Percentiles rank a stretch among this genome's conserved stretches.
These are phyloP conservation scores for Colletotrichum sansevieriae DNA, from an alignment of 2,329 filamentous ascomycete genomes.

Conservation along the genomic window DNA sequence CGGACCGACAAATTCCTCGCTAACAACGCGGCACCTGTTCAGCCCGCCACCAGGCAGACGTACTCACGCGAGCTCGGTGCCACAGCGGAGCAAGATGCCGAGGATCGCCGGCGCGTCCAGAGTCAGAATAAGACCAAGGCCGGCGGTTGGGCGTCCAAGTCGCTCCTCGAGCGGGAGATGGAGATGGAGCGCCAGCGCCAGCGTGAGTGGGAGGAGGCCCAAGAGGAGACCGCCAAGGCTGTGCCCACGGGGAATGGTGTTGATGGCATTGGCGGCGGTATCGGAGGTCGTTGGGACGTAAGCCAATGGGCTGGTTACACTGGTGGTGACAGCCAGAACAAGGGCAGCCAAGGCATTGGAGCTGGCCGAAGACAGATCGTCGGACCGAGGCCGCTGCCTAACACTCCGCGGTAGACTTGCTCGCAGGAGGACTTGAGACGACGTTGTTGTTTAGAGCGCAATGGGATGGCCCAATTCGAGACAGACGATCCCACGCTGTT, in stretches of 20 bases:
- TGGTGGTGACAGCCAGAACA: constrained; percentile 81
- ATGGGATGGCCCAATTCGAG: constrained; percentile 3
- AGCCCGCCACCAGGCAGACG: constrained; percentile 56
- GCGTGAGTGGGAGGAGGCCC: constrained; percentile 83
- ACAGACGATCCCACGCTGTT: neutral
- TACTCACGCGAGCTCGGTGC: constrained; percentile 69
- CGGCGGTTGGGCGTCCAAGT: constrained; percentile 74
- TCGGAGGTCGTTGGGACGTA: constrained; percentile 80
- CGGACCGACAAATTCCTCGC: constrained; percentile 71
- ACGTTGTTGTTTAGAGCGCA: constrained; percentile 12
- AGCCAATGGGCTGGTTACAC: constrained; percentile 81
- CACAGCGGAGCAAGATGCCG: constrained; percentile 72
- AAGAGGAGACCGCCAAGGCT: constrained; percentile 72
- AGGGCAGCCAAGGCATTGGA: constrained; percentile 74
- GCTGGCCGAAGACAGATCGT: constrained; percentile 82
- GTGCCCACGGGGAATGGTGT: constrained; percentile 64
- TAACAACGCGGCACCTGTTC: constrained; percentile 63
- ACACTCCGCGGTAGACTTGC: constrained; percentile 23
- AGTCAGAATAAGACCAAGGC: constrained; percentile 73
- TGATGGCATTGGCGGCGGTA: constrained; percentile 75
- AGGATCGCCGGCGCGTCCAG: constrained; percentile 71
- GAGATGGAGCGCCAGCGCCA: constrained; percentile 83
- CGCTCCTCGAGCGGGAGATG: constrained; percentile 83
- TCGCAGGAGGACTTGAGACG: neutral
- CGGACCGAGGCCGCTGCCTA: constrained; percentile 77